These are phyloP conservation scores for Pisolithus sp. DNA, from an alignment of 768 basidiomycete genomes.

Conservation along the genomic window DNA sequence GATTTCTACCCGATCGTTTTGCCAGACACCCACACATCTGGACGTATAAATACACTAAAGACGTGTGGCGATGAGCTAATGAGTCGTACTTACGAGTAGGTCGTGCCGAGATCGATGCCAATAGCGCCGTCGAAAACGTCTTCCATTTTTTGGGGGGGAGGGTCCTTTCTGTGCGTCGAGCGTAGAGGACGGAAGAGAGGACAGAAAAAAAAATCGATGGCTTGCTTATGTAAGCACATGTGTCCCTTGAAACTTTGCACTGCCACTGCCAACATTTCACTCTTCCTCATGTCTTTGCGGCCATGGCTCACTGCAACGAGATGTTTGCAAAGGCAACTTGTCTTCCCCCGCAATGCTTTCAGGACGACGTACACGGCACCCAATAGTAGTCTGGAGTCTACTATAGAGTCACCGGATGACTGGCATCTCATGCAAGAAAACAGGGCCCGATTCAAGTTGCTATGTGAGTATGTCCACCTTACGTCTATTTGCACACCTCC, in stretches of 20 bases:
- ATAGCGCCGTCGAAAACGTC: conserved; percentile 94
- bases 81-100: conserved; percentile 71
- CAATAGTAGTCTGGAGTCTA: conserved; percentile 17
- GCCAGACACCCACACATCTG: conserved; percentile 98
- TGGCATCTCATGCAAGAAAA: conserved; percentile 60
- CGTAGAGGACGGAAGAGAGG: conserved; percentile 24
- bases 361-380: conserved; percentile 27
- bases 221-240: conserved; percentile 49
- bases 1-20: conserved; percentile 99
- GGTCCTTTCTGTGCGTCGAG: conserved; percentile 19
- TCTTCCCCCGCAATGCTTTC: not conserved
- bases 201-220: conserved; percentile 39
- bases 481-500: not conserved
- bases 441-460: conserved; percentile 47
- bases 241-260: conserved; percentile 23
- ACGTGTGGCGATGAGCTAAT: conserved; percentile 14
- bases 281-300: conserved; percentile 14
- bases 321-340: conserved; percentile 13
- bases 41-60: conserved; percentile 14
- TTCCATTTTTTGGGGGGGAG: conserved; percentile 58
- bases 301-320: conserved; percentile 15
- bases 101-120: conserved; percentile 96
- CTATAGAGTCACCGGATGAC: conserved; percentile 47
- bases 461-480: conserved; percentile 40
- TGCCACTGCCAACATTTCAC: conserved; percentile 18